phyloP scores from a whole-genome alignment of 805 yeast species.

The Candida suzukii region DNA sequence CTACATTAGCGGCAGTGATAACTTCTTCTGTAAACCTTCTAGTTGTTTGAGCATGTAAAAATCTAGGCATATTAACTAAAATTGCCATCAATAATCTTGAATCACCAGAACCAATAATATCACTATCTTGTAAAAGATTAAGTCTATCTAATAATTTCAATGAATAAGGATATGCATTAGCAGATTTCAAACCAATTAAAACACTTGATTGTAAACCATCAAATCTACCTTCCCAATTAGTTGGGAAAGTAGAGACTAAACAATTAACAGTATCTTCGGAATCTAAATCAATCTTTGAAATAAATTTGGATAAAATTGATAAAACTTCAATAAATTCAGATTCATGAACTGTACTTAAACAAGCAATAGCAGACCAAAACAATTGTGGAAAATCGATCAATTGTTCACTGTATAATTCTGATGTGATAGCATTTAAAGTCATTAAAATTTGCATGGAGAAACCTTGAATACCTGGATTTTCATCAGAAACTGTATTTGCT shows the following conservation, averaged over 20 bases:
- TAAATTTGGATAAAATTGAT: conserved; percentile 72
- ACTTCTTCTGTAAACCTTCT: conserved; percentile 44
- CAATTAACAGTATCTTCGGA: conserved; percentile 81
- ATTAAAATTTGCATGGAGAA: conserved; percentile 95
- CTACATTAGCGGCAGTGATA: conserved; percentile 43
- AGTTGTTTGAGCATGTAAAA: conserved; percentile 69
- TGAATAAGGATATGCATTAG: conserved; percentile 73
- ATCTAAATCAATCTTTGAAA: conserved; percentile 80
- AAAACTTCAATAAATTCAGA: conserved; percentile 86
- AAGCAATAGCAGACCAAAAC: conserved; percentile 93
- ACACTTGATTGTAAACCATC: conserved; percentile 80
- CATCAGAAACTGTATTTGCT: conserved; percentile 90
- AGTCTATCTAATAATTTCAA: conserved; percentile 67
- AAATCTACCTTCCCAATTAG: conserved; percentile 92
- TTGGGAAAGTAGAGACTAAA: conserved; percentile 80
- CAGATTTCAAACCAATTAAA: conserved; percentile 76
- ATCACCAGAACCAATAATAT: conserved; percentile 67
- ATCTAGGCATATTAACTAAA: conserved; percentile 76
- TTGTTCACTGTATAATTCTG: conserved; percentile 72
- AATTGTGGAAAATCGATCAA: conserved; percentile 85
- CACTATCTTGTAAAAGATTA: conserved; percentile 59
- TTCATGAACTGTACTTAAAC: conserved; percentile 84
- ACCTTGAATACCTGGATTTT: conserved; percentile 84
- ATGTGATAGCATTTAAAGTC: conserved; percentile 90
- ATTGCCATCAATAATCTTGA: conserved; percentile 65